Base-by-base conservation (phyloP, 495 filamentous ascomycete species). In the Friedmanniomyces endolithicus region DNA sequence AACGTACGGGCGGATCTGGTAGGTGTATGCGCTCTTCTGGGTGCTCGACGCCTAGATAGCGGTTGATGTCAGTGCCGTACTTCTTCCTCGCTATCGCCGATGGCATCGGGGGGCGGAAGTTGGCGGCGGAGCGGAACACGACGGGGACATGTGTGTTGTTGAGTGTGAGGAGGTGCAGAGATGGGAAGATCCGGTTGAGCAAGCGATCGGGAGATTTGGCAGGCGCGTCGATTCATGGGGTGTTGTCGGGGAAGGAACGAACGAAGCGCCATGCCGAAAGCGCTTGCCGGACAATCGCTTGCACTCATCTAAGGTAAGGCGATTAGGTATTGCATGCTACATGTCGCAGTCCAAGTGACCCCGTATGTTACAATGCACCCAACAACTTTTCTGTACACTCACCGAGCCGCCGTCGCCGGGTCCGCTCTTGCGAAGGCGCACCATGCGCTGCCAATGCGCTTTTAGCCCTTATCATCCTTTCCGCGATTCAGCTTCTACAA, bases 41-140 rank as follows among this genome's bases (percentile, higher is more conserved):
- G 25, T 24, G 25, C 20, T 51, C 46, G 2, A 58, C 55, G 43
- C 55, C 55, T 11, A 58, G 31, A 40, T 58, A 58, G 37, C 50
- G 35, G 43, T 53, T 53, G 49, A 58, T 58, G 49, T 58, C 55
- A 27, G 39, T 43, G 35, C 47, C 54, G 54, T 51, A 52, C 29
- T 45, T 39, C 46, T 45, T 44, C 23, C 52, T 41, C 17, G 50
- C 20, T 19, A 14, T 25, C n/a, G 50, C 50, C n/a, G 50, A 52
- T 39, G 14, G 50, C 50, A 52, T 52, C n/a, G 50, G n/a, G 14
- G 27, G 9, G n/a, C n/a, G n/a, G 27, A 31, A 9, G 3, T 31
- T 9, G 3, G 27, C 3, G 27, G 27, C 27, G 27, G 27, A 31
- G 9, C n/a, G n/a, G 27, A 31, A 31, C 4, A 31, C 9, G 27